Base-by-base conservation (phyloP, 2,329 filamentous ascomycete species). In the Madurella fahalii region DNA sequence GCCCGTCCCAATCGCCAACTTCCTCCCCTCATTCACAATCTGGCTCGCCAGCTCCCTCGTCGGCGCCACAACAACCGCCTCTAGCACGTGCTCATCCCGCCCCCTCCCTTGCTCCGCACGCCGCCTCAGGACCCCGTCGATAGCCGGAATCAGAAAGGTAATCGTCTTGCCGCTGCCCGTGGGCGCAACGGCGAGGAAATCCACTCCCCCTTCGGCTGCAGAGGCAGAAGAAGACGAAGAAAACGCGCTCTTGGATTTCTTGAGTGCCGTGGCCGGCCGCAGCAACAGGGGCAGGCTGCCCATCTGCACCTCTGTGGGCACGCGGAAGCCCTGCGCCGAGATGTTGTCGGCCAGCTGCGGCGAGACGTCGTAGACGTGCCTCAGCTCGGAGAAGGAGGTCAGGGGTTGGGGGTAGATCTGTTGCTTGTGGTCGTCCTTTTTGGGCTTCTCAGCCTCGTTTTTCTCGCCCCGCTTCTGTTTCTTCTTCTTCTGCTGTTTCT, bases 81-180 rank as follows among this genome's bases (percentile, higher is more conserved):
- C 79, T 9, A 90, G 73, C 11, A 77, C 71, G 58, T 83, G 79
- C 4, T 76, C 69, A 52, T 67, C 66, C 43, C 68, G 66, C 63
- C 54, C 63, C 48, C 61, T 46, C 44, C 63, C 49, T 37, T 67
- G 69, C 62, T 77, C 72, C 40, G 77, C 72, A 1, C 78, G 75
- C 41, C 80, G 73, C 50, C 80, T 73, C 57, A 89, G 75, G 41
- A 95, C 84, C 44, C 82, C 80, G 66, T 95, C 87, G 63, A 99
- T 84, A 2, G 91, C 80, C 0, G 93, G 92, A 41, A 99, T 88
- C 64, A 97, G 72, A 65, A 96, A 99, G 16, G 91, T 90, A 59
- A 99, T 76, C 0, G 94, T 99, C 77, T 99, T 99, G 43, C 94
- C 94, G 69, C 93, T 97, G 20, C 94, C 94, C 0, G 94, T 99